Evolutionary conservation across 495 filamentous ascomycete species (phyloP), one percentile per base, ranked within the genome.

Genomic region (Acidiella bohemica): DNA sequence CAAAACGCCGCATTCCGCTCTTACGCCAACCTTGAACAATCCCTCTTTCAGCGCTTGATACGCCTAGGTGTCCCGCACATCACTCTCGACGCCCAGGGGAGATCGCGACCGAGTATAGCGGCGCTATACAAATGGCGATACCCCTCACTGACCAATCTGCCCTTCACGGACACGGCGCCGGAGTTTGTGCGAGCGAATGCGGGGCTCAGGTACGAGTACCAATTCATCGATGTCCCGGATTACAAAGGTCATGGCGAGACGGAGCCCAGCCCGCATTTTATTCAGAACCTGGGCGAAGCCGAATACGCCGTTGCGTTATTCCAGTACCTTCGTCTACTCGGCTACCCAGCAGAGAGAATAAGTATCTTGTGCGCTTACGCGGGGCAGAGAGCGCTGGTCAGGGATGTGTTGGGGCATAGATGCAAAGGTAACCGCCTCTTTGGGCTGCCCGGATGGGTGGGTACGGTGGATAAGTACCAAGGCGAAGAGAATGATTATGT

Each of bases 401-500:
- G 73, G 50, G 90, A 99, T 64, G 84, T 96, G 5, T 56, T 99
- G 34, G 66, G 58, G n/a, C 81, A 93, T 53, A 71, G 90, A 22
- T 97, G 90, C 53, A 72, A 72, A 8, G 81, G 75, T 53, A 92
- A 81, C 47, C 60, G 75, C 2, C 61, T 99, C 20, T 99, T 99
- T 62, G 87, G 92, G 9, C 62, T 94, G 63, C 90, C 90, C 27
- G 80, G 78, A 57, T 77, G 81, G 32, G 84, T 99, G 19, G 83
- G 81, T 1, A 96, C 92, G 13, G 92, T 99, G 39, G 90, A 99
- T 61, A 93, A 92, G 59, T 99, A 95, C 51, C 90, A 99, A 65
- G 90, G 90, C 49, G 92, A 96, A 67, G 90, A 99, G 64, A 99
- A 96, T 61, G 90, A 95, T 53, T 96, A 94, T 56, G 75, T 97